These are phyloP conservation scores for Cordyceps tenuipes DNA, from an alignment of 2,329 filamentous ascomycete species.

Conservation along the genomic window DNA sequence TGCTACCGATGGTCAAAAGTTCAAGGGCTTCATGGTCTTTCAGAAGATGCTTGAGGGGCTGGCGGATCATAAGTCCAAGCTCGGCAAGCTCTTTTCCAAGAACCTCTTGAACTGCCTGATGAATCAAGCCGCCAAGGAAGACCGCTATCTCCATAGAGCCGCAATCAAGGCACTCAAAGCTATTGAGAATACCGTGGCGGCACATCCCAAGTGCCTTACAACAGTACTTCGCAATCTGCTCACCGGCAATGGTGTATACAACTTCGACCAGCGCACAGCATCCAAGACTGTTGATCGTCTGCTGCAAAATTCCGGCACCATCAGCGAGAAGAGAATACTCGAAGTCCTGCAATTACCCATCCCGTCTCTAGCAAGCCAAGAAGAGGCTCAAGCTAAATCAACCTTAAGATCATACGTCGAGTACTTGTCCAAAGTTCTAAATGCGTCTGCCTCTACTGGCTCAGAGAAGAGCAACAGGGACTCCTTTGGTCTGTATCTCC, in stretches of 20 bases:
- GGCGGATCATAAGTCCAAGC: slow-evolving; percentile 37
- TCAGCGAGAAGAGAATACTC: slow-evolving; percentile 47
- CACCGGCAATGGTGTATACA: slow-evolving; percentile 59
- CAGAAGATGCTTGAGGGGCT: slow-evolving; percentile 59
- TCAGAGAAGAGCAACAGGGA: slow-evolving; percentile 20
- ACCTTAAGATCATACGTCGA: slow-evolving; percentile 42
- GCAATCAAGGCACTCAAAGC: slow-evolving; percentile 68
- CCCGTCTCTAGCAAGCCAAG: slow-evolving; percentile 19
- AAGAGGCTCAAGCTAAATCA: slow-evolving; percentile 21
- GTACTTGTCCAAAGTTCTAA: slow-evolving; percentile 46
- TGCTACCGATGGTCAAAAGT: slow-evolving; percentile 82
- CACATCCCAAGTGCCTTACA: slow-evolving; percentile 49
- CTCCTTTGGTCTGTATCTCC: slow-evolving; percentile 35
- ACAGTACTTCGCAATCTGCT: slow-evolving; percentile 61
- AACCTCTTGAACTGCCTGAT: slow-evolving; percentile 76
- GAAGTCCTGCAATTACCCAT: slow-evolving; percentile 39
- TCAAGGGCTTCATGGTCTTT: slow-evolving; percentile 84
- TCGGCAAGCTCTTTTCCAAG: slow-evolving; percentile 62
- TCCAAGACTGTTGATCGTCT: slow-evolving; percentile 76
- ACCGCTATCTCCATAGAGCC: slow-evolving; percentile 71
- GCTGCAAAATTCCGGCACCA: slow-evolving; percentile 49
- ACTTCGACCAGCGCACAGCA: slow-evolving; percentile 80
- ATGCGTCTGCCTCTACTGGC: slow-evolving; percentile 23
- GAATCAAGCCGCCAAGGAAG: slow-evolving; percentile 71
- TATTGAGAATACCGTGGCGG: slow-evolving; percentile 56